Conservation (phyloP, 208 protist genomes). For the Wallacemonas sp. region DNA sequence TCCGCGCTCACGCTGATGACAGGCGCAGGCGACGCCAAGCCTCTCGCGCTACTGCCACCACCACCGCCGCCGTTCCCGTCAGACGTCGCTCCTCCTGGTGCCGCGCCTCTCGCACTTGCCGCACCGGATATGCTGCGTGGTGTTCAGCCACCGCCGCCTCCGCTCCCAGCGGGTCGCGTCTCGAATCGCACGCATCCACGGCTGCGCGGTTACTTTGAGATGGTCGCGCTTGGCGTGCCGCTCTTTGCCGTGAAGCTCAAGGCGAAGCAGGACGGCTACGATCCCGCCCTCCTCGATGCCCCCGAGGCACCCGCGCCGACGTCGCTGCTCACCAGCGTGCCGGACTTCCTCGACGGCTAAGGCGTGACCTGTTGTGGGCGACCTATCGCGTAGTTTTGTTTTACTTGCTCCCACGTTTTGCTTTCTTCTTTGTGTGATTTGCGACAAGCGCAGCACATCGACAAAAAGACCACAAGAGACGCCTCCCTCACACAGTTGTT, state of each 20-base stretch:
- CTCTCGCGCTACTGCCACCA: constrained; percentile 11
- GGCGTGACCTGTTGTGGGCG: no score
- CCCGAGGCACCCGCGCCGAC: constrained; percentile 51
- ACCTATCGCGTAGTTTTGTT: constrained; percentile 19
- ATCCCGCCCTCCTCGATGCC: constrained; percentile 62
- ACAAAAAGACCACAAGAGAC: no score
- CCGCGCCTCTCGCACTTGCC: no score
- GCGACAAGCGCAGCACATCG: not conserved
- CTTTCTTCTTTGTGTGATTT: not conserved
- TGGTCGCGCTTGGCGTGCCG: constrained; percentile 57
- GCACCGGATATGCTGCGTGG: no score
- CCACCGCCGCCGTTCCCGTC: constrained; percentile 19
- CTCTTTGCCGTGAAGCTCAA: constrained; percentile 44
- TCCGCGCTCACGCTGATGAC: no score
- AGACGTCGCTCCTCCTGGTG: constrained; percentile 17
- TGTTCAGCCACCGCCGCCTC: constrained; percentile 45
- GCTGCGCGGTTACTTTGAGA: constrained; percentile 67
- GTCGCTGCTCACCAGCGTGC: constrained; percentile 22
- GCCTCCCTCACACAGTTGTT: no score
- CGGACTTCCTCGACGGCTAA: constrained; percentile 45
- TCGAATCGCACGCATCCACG: constrained; percentile 49
- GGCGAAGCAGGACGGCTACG: constrained; percentile 59
- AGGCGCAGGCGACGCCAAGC: no score
- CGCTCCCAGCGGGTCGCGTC: constrained; percentile 25
- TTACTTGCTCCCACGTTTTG: not conserved